These are phyloP conservation scores for Ensete ventricosum DNA, from an alignment of 176 grass and related monocot species.

Conservation along the genomic window DNA sequence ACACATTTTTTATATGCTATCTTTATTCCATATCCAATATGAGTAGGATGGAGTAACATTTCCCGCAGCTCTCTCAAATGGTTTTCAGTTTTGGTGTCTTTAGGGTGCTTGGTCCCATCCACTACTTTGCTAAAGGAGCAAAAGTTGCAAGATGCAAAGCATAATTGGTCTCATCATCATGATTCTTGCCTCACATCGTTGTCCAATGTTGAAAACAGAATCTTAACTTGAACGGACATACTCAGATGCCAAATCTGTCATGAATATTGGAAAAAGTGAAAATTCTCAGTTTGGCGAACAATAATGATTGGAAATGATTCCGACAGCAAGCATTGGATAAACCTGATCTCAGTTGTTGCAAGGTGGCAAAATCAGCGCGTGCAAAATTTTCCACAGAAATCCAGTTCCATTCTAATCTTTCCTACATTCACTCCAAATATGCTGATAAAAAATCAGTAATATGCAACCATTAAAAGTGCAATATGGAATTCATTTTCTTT, in stretches of 20 bases:
- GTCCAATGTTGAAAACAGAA: conserved; percentile 3
- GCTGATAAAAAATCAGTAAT: background rate
- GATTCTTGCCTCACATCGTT: conserved; percentile 1
- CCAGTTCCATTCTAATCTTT: background rate
- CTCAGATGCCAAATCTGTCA: background rate
- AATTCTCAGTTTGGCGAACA: background rate
- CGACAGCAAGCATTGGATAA: background rate
- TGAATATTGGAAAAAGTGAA: background rate
- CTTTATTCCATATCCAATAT: conserved; percentile 10
- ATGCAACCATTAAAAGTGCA: background rate
- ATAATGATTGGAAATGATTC: background rate
- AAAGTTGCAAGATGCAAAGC: conserved; percentile 6
- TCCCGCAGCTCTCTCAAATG: background rate
- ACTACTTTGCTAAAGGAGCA: conserved; percentile 8
- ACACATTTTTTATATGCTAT: background rate
- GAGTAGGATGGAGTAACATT: background rate
- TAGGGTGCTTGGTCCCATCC: conserved; percentile 1
- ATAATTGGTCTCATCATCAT: background rate
- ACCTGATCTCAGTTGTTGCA: no score
- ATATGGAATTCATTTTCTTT: background rate
- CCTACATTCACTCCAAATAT: background rate
- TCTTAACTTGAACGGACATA: background rate
- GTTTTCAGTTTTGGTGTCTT: conserved; percentile 4
- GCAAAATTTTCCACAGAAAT: background rate
- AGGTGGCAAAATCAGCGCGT: background rate